phyloP scores from a whole-genome alignment of 2,329 filamentous ascomycete genomes.

The Botrytis fragariae region DNA sequence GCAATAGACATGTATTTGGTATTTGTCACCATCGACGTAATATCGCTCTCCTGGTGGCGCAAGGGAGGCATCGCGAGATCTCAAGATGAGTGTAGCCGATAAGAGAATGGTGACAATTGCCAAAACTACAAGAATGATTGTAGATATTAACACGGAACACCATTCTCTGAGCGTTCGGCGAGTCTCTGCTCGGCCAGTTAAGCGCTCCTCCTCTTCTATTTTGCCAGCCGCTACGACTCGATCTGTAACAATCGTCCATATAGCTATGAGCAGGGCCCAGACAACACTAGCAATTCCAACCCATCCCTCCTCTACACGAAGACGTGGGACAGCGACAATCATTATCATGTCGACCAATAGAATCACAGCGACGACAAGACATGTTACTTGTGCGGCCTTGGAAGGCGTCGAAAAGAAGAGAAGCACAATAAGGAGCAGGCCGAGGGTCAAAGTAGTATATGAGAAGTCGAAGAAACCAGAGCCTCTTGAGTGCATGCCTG shows the following conservation, averaged over 20 bases:
- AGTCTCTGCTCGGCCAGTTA: conserved; percentile 86
- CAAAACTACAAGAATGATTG: conserved; percentile 67
- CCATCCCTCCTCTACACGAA: conserved; percentile 84
- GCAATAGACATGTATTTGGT: conserved; percentile 83
- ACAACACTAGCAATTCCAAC: conserved; percentile 82
- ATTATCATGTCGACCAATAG: conserved; percentile 75
- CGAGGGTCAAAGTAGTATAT: conserved; percentile 74
- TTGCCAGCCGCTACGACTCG: conserved; percentile 89
- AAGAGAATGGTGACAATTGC: conserved; percentile 69
- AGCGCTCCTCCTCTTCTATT: conserved; percentile 82
- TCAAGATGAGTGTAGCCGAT: conserved; percentile 75
- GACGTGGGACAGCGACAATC: conserved; percentile 69
- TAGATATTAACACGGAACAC: conserved; percentile 74
- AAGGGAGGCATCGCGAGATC: conserved; percentile 74
- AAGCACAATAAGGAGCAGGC: conserved; percentile 72
- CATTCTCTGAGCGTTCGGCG: conserved; percentile 80
- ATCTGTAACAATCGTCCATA: conserved; percentile 78
- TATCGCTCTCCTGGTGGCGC: conserved; percentile 71
- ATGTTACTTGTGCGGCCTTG: conserved; percentile 71
- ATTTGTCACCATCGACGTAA: conserved; percentile 80
- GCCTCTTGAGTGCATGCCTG: conserved; percentile 79
- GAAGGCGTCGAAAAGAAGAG: conserved; percentile 88
- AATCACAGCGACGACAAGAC: conserved; percentile 63
- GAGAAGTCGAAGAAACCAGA: conserved; percentile 91
- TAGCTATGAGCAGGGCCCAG: conserved; percentile 76